Base-by-base conservation (phyloP, 768 basidiomycete genomes). In the Naganishia antarctica region DNA sequence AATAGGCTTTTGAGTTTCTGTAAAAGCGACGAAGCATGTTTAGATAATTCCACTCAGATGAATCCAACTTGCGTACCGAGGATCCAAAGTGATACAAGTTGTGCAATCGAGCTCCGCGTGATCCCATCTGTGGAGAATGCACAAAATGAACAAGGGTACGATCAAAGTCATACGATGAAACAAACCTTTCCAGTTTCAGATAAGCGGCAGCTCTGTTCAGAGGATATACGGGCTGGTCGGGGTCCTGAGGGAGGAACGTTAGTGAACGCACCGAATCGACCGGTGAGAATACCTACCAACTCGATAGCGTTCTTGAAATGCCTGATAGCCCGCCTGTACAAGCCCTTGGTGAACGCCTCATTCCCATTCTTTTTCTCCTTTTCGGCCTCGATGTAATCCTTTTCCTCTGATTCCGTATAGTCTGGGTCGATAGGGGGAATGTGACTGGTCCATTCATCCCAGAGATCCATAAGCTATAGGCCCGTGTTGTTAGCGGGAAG, bases 121-220 rank as follows among this genome's bases (percentile, higher is more conserved):
- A 15, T 53, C 41, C 62, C 32, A 63, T 45, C 49, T 53, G 37
- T 53, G 3, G 31, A 32, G 16, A 13, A 31, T n/a, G n/a, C n/a
- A n/a, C n/a, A n/a, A n/a, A n/a, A n/a, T n/a, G n/a, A n/a, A n/a
- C n/a, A n/a, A n/a, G n/a, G n/a, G n/a, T n/a, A n/a, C n/a, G n/a
- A n/a, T n/a, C n/a, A n/a, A n/a, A n/a, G n/a, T n/a, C n/a, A n/a
- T n/a, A n/a, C n/a, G n/a, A n/a, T n/a, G n/a, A n/a, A 12, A 53
- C 90, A 80, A 81, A 91, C 91, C 93, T 94, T 84, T 85, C 86
- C 80, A 94, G 83, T 82, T 91, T 93, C 66, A 97, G 83, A 80
- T 92, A 92, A 31, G 91, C 89, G 32, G 89, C 88, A 46, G 91
- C 89, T 47, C 93, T 85, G 73, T 97, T 97, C 43, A 66, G 41